Evolutionary conservation across 106 monocot species (phyloP).

Genomic region (Posidonia australis): DNA sequence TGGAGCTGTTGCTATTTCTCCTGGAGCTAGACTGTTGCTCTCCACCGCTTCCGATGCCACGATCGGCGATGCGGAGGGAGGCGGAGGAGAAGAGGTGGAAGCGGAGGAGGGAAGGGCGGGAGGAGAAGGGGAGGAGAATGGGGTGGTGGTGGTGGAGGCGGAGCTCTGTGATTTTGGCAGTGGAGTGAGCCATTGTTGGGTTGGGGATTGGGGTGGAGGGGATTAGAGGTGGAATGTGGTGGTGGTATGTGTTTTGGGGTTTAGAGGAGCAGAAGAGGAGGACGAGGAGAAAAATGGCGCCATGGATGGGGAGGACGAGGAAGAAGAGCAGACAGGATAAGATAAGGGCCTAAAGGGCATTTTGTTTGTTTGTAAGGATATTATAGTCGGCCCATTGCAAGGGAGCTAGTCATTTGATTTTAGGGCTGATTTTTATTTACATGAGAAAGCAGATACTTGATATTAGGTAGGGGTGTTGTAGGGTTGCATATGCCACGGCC

Average conservation of each 20-base stretch:
- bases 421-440: no score
- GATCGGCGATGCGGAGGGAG: slow-evolving; percentile 8
- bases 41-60: neutral
- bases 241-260: neutral
- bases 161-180: slow-evolving; percentile 29
- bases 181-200: slow-evolving; percentile 11
- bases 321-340: no score
- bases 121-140: slow-evolving; percentile 4
- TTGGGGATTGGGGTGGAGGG: neutral
- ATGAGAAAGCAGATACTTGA: no score
- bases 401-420: no score
- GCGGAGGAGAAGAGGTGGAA: slow-evolving; percentile 13
- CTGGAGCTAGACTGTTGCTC: neutral
- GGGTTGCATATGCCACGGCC: no score
- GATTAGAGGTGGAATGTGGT: neutral
- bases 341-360: no score
- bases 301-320: no score
- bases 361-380: no score
- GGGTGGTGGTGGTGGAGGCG: slow-evolving; percentile 9
- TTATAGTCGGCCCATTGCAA: no score
- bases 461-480: no score
- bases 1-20: neutral
- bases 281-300: no score
- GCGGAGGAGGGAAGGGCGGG: slow-evolving; percentile 7
- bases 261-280: no score